A percentile compares a stretch with the other conserved stretches of the same genome.
These are phyloP conservation scores for Cyberlindnera euphorbiae DNA, from an alignment of 805 yeast genomes.

Conservation along the genomic window DNA sequence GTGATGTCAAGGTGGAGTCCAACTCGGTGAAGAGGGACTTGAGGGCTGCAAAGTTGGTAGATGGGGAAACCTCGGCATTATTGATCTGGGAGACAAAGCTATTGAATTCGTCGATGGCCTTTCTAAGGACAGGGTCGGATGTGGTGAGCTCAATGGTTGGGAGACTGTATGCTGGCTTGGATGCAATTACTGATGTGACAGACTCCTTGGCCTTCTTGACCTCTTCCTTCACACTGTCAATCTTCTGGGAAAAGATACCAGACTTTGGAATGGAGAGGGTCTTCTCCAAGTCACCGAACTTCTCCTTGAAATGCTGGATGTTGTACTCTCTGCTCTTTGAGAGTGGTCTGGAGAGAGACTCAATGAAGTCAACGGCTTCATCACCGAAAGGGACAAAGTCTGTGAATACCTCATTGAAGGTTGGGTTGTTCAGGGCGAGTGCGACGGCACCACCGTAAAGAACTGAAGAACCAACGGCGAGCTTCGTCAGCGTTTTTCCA, in stretches of 20 bases:
- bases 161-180: constrained; percentile 10
- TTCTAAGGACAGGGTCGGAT: constrained; percentile 25
- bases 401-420: constrained; percentile 56
- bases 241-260: constrained; percentile 32
- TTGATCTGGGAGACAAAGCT: constrained; percentile 21
- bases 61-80: constrained; percentile 17
- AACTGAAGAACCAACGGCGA: constrained; percentile 30
- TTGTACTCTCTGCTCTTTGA: constrained; percentile 25
- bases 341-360: constrained; percentile 27
- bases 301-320: constrained; percentile 33
- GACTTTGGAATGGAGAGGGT: constrained; percentile 36
- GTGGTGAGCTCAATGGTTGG: constrained; percentile 29
- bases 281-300: constrained; percentile 34
- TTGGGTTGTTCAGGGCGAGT: constrained; percentile 49
- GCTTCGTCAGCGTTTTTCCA: constrained; percentile 29
- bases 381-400: constrained; percentile 66
- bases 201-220: constrained; percentile 16
- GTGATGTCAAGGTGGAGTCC: constrained; percentile 19
- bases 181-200: constrained; percentile 5
- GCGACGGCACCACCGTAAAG: constrained; percentile 60
- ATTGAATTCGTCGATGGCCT: constrained; percentile 24
- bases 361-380: constrained; percentile 44
- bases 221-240: constrained; percentile 24
- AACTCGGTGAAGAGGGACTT: constrained; percentile 14
- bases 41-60: constrained; percentile 12